phyloP scores from a whole-genome alignment of 352 stramenopile species.

The Globisporangium rhizosaccharum region DNA sequence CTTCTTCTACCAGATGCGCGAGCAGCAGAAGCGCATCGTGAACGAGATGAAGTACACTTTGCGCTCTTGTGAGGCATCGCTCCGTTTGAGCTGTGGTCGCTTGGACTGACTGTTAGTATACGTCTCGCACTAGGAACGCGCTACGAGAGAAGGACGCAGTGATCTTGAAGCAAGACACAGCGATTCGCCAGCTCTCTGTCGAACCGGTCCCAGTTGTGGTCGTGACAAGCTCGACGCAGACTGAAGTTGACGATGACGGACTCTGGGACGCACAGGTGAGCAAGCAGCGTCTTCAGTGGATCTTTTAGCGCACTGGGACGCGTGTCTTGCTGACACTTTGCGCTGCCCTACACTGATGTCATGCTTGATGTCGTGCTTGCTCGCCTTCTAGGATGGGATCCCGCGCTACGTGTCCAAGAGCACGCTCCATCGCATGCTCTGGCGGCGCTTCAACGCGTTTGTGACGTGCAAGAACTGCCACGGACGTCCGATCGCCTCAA shows the following conservation, averaged over 20 bases:
- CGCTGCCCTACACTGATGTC: neutral
- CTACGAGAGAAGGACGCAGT: conserved; percentile 50
- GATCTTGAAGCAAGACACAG: conserved; percentile 35
- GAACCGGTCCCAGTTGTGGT: conserved; percentile 15
- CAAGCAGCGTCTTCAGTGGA: no score
- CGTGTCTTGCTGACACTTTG: neutral
- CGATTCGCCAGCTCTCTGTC: conserved; percentile 38
- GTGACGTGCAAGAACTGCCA: conserved; percentile 65
- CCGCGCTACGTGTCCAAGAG: conserved; percentile 55
- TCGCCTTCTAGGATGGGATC: conserved; percentile 38
- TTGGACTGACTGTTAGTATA: neutral
- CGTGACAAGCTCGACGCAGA: conserved; percentile 34
- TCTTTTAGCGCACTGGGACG: no score
- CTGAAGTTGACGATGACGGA: conserved; percentile 63
- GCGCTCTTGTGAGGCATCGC: neutral
- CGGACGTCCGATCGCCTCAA: conserved; percentile 35
- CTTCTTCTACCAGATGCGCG: conserved; percentile 20
- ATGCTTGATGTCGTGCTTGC: neutral
- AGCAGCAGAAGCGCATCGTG: conserved; percentile 45
- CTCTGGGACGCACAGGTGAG: conserved; percentile 59
- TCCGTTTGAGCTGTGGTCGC: neutral
- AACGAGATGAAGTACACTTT: conserved; percentile 43
- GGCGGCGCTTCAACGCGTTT: conserved; percentile 67
- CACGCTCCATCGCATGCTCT: conserved; percentile 38
- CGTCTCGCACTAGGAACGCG: conserved; percentile 12